These are phyloP conservation scores for Casuarina equisetifolia DNA, from an alignment of 306 rosid species.

Conservation along the genomic window DNA sequence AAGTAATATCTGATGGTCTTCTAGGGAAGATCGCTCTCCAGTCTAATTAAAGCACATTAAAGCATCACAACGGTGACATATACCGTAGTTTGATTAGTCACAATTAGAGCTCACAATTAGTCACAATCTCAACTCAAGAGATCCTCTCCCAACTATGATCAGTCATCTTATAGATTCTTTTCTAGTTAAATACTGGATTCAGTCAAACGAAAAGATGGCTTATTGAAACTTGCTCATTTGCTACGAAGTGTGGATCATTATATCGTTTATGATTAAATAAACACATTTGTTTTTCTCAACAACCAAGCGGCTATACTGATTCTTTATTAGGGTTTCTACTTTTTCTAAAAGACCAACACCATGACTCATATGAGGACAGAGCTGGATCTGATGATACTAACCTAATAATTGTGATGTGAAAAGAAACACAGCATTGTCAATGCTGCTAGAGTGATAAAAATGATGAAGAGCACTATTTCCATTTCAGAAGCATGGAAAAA, in stretches of 20 bases:
- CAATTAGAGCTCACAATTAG: no score
- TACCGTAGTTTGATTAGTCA: not conserved
- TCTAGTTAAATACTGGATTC: not conserved
- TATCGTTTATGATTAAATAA: no score
- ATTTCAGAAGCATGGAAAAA: not conserved
- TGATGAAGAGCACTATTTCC: not conserved
- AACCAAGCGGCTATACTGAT: no score
- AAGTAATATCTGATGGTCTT: not conserved
- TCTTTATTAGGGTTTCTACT: no score
- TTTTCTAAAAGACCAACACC: no score
- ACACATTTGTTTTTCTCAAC: no score
- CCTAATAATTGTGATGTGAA: no score
- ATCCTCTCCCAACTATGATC: not conserved
- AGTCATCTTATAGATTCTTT: not conserved
- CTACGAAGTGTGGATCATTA: not conserved
- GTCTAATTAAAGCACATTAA: not conserved
- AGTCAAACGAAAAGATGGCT: not conserved
- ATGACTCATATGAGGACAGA: no score
- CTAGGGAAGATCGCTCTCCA: not conserved
- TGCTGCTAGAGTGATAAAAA: not conserved
- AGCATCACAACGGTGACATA: not conserved
- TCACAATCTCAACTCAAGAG: not conserved
- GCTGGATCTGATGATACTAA: no score
- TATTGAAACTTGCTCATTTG: not conserved
- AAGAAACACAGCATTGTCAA: no score